Evolutionary conservation across 169 alveolate species (phyloP), one percentile per base, ranked within the genome.

Genomic region (Ichthyophthirius multifiliis): DNA sequence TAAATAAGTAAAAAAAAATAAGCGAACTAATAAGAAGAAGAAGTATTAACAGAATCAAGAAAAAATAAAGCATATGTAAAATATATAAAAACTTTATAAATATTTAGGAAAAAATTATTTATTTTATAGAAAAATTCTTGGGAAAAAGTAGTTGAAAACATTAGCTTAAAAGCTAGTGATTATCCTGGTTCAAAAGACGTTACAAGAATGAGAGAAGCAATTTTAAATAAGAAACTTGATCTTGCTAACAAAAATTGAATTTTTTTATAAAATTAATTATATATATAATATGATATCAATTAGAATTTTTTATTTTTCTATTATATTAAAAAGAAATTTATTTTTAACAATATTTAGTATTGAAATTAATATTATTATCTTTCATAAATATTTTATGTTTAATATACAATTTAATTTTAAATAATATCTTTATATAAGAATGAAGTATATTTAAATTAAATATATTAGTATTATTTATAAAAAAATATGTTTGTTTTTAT

Each of bases 151-250:
- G 31, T 39, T 55, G 13, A 10, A 15, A 55, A 55, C 31, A 55
- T 55, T 27, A 55, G 71, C 39, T 55, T 55, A 55, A 55, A 55
- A 39, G 71, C 71, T 39, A 55, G 71, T 55, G 71, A 55, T 27
- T 55, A 55, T 55, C 71, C 71, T 55, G 71, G 71, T 15, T 34
- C 71, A 10, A 55, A 55, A 39, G 71, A 55, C 31, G 71, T 55
- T 27, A 55, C 71, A 13, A 55, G 71, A 55, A 55, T 55, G 71
- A 55, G 31, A 23, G 71, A 55, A 27, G 23, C 71, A 1, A 55
- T 55, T 55, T 39, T 55, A 27, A 55, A 55, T 55, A 55, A 55
- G 31, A 55, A 55, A 27, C 13, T 39, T 18, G 71, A 55, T 55
- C 31, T 55, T 13, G 71, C 71, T 27, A 55, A 55, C 18, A 55